A percentile compares a stretch with the other conserved stretches of the same genome.
Evolutionary conservation across 768 basidiomycete species (phyloP).

Genomic region (Tremella yokohamensis): DNA sequence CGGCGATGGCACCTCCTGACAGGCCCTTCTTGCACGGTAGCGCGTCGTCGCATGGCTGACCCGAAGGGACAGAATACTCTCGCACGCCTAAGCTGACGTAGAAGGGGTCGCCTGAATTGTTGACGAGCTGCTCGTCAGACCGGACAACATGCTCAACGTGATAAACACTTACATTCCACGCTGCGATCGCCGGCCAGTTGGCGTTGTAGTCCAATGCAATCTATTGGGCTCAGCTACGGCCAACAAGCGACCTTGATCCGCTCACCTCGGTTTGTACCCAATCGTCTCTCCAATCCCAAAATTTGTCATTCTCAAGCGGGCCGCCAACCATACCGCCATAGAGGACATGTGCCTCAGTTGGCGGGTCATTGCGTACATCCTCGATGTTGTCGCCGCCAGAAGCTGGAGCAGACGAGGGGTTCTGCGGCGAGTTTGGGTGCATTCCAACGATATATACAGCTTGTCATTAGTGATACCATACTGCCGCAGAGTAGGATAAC

Average conservation of each 20-base stretch:
- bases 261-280: slow-evolving; percentile 75
- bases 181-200: slow-evolving; percentile 78
- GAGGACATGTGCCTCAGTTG: slow-evolving; percentile 67
- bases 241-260: too few species aligned
- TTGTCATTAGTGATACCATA: slow-evolving; percentile 34
- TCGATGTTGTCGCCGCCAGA: slow-evolving; percentile 72
- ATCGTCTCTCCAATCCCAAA: slow-evolving; percentile 79
- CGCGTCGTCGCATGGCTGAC: slow-evolving; percentile 73
- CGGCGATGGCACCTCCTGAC: slow-evolving; percentile 69
- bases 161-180: slow-evolving; percentile 50
- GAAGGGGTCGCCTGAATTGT: slow-evolving; percentile 67
- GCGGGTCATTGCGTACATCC: slow-evolving; percentile 68
- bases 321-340: slow-evolving; percentile 89
- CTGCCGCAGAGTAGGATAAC: slow-evolving; percentile 25
- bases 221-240: too few species aligned
- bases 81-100: slow-evolving; percentile 64
- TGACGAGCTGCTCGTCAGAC: slow-evolving; percentile 61
- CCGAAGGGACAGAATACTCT: slow-evolving; percentile 50
- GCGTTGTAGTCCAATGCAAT: slow-evolving; percentile 75
- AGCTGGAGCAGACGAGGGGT: slow-evolving; percentile 86
- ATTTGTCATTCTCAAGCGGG: slow-evolving; percentile 69
- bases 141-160: neutral
- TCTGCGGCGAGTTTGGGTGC: slow-evolving; percentile 84
- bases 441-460: slow-evolving; percentile 81
- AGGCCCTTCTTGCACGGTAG: slow-evolving; percentile 58